Conservation (phyloP, 768 basidiomycete genomes). For the Phallus indusiatus region DNA sequence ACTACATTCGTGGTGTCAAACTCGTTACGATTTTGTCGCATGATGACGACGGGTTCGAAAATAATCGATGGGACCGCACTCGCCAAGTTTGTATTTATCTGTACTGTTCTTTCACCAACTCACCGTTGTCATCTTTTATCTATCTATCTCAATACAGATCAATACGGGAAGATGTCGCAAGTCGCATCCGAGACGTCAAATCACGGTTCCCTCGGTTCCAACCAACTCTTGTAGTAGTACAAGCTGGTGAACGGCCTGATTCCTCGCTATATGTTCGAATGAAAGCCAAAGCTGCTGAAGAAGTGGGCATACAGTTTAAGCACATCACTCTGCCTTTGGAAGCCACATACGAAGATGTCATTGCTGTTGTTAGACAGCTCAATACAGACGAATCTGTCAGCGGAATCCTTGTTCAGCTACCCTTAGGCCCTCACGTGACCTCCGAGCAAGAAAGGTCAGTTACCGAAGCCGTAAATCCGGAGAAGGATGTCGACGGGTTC, state of each 20-base stretch:
- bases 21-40: slow-evolving; percentile 2
- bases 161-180: slow-evolving; percentile 68
- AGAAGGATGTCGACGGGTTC: slow-evolving; percentile 96
- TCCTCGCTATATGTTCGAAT: slow-evolving; percentile 91
- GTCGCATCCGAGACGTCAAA: slow-evolving; percentile 55
- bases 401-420: slow-evolving; percentile 93
- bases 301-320: slow-evolving; percentile 82
- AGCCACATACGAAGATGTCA: slow-evolving; percentile 63
- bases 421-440: slow-evolving; percentile 74
- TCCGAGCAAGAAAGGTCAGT: slow-evolving; percentile 79
- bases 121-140: slow-evolving; percentile 8
- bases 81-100: slow-evolving; percentile 55
- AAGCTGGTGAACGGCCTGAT: slow-evolving; percentile 88
- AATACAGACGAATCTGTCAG: slow-evolving; percentile 75
- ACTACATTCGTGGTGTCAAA: neutral
- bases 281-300: slow-evolving; percentile 93
- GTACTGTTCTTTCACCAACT: slow-evolving; percentile 2
- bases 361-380: slow-evolving; percentile 67
- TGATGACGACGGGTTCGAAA: slow-evolving; percentile 23
- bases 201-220: slow-evolving; percentile 76
- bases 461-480: slow-evolving; percentile 88
- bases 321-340: slow-evolving; percentile 68
- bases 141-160: slow-evolving; percentile 41
- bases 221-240: slow-evolving; percentile 85
- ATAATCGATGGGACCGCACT: slow-evolving; percentile 78